Evolutionary conservation across 352 stramenopile species (phyloP), one percentile per base, ranked within the genome.

Genomic region (Globisporangium nunn): DNA sequence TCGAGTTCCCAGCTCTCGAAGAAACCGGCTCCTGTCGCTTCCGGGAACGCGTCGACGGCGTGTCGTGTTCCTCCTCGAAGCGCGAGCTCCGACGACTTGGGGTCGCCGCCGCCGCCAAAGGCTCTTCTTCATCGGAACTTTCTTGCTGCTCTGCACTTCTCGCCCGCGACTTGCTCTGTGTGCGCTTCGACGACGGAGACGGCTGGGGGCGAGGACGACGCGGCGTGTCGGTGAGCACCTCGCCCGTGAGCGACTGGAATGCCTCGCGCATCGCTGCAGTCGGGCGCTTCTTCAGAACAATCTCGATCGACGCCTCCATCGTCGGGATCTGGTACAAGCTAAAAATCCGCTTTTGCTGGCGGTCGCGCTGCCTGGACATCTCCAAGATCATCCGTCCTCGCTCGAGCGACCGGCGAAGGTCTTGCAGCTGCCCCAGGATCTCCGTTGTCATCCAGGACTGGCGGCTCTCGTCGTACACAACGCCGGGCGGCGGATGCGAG

Each of bases 381-480:
- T 95, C 83, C 0, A 93, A 57, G 44, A 95, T 72, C 82, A 95
- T 91, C 8, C 85, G 70, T 8, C 81, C 82, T 44, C 85, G 83
- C 52, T 95, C 85, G 11, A 93, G 66, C 0, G 81, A 84, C n/a
- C 74, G 74, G 18, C 85, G 71, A 10, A 95, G 61, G 50, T 93
- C 79, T 52, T 87, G 78, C 31, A 95, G 63, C 35, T 93, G 81
- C 8, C 65, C 67, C 17, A 93, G 51, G 37, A 87, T 89, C 49
- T 92, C 81, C 8, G 74, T 64, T 0, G 80, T 95, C 48, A 93
- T 75, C 85, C 85, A 95, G 6, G 78, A 72, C 52, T 93, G 81
- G 0, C 71, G 80, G 11, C 71, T 72, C 17, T 75, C 66, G 62
- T 95, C 85, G 58, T 82, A 95, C 6, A 75, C 81, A 7, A 83